Evolutionary conservation across 208 protist genomes (phyloP).

Genomic region (Crithidia sp.): DNA sequence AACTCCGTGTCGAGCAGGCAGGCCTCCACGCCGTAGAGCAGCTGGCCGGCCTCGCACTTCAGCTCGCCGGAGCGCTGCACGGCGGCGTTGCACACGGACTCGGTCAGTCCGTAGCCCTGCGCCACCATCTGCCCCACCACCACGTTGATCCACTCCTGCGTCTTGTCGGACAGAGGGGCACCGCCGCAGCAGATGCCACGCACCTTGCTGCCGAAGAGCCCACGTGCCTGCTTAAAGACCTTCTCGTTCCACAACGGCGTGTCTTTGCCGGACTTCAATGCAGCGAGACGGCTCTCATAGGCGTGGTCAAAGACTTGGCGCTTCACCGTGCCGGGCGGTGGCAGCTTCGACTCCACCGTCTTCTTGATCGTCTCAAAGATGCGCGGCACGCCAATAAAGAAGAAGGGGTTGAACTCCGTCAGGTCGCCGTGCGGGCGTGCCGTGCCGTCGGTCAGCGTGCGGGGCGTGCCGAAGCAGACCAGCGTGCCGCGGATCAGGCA

Average conservation of each 20-base stretch:
- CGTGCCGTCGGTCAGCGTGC: slow-evolving; percentile 76
- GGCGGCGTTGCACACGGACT: slow-evolving; percentile 77
- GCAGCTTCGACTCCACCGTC: slow-evolving; percentile 76
- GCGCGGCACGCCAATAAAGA: slow-evolving; percentile 86
- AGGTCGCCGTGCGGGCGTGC: slow-evolving; percentile 84
- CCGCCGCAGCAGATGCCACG: slow-evolving; percentile 81
- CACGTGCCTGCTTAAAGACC: slow-evolving; percentile 68
- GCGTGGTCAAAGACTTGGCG: slow-evolving; percentile 74
- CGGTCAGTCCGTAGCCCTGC: slow-evolving; percentile 93
- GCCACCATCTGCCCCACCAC: slow-evolving; percentile 65
- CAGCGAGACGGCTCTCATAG: slow-evolving; percentile 60
- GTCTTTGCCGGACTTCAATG: slow-evolving; percentile 74
- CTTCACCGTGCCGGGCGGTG: slow-evolving; percentile 56
- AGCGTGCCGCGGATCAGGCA: slow-evolving; percentile 66
- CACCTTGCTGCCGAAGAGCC: slow-evolving; percentile 68
- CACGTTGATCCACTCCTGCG: slow-evolving; percentile 88
- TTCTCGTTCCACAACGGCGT: slow-evolving; percentile 88
- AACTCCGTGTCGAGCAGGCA: slow-evolving; percentile 92
- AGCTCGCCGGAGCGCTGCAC: slow-evolving; percentile 78
- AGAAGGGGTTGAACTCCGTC: slow-evolving; percentile 71
- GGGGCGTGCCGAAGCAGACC: slow-evolving; percentile 82
- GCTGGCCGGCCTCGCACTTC: slow-evolving; percentile 67
- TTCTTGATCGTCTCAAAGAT: slow-evolving; percentile 91
- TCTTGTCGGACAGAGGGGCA: slow-evolving; percentile 75
- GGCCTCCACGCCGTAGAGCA: slow-evolving; percentile 80